A percentile compares a stretch with the other conserved stretches of the same genome.
Evolutionary conservation across 495 filamentous ascomycete species (phyloP).

Genomic region (Schizothecium vesticola): DNA sequence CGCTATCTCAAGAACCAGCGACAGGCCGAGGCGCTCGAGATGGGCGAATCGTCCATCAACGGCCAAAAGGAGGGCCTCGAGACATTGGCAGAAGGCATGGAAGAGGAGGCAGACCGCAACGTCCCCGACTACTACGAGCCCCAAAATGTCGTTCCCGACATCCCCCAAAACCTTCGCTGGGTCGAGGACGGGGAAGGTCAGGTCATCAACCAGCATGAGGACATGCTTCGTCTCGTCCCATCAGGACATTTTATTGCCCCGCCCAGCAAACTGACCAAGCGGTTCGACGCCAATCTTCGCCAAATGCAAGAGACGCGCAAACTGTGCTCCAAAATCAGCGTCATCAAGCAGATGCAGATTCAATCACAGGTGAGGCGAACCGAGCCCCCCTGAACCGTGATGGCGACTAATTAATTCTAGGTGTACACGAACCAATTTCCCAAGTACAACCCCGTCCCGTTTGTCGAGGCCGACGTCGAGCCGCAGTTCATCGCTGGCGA

Average conservation of each 20-base stretch:
- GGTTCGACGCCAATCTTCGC: conserved; percentile 82
- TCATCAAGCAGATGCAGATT: conserved; percentile 99
- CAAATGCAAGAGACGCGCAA: conserved; percentile 98
- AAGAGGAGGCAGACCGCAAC: conserved; percentile 70
- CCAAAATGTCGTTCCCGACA: conserved; percentile 77
- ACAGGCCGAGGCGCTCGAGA: conserved; percentile 45
- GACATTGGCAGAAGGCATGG: conserved; percentile 86
- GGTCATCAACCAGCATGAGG: conserved; percentile 77
- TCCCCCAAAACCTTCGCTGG: conserved; percentile 72
- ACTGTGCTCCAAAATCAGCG: conserved; percentile 87
- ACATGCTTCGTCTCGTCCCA: conserved; percentile 69
- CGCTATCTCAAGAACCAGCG: conserved; percentile 73
- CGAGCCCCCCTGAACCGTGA: background rate
- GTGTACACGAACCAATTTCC: conserved; percentile 98
- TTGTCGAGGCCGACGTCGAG: conserved; percentile 77
- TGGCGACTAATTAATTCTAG: conserved; percentile 38
- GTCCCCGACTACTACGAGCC: conserved; percentile 93
- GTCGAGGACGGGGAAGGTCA: conserved; percentile 80
- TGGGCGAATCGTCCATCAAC: conserved; percentile 43
- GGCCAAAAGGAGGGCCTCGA: conserved; percentile 48
- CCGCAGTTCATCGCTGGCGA: conserved; percentile 82
- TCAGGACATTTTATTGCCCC: conserved; percentile 73
- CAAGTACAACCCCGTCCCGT: conserved; percentile 91
- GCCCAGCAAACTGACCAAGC: conserved; percentile 66
- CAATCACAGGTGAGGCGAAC: conserved; percentile 73